phyloP scores from a whole-genome alignment of 2,329 filamentous ascomycete genomes.

The Penicillium sp. region DNA sequence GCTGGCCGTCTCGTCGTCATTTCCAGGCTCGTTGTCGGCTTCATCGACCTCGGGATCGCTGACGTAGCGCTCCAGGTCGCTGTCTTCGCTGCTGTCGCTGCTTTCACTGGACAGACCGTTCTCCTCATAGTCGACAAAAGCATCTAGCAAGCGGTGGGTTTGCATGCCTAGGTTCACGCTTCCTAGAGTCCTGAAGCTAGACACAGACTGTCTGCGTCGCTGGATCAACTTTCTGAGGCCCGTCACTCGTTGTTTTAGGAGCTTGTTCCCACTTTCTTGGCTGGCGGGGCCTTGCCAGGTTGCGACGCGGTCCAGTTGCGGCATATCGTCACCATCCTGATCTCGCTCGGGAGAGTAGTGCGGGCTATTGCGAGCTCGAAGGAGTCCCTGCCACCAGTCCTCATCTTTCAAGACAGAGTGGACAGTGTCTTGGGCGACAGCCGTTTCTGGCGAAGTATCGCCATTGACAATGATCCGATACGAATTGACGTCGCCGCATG shows the following conservation, averaged over 20 bases:
- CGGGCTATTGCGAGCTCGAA: constrained; percentile 20
- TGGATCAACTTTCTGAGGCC: constrained; percentile 65
- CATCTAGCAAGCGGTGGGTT: constrained; percentile 69
- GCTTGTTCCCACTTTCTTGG: constrained; percentile 51
- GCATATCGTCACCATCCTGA: constrained; percentile 19
- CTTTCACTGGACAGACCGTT: constrained; percentile 52
- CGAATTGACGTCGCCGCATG: constrained; percentile 68
- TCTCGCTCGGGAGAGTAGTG: constrained; percentile 18
- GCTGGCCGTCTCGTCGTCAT: constrained; percentile 2
- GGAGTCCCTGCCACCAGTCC: constrained; percentile 73
- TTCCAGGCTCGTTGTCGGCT: constrained; percentile 16
- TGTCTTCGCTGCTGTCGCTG: constrained; percentile 44
- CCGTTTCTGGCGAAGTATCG: constrained; percentile 50
- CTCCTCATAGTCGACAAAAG: constrained; percentile 57
- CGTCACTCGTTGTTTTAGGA: constrained; percentile 53
- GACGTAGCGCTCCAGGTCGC: constrained; percentile 45
- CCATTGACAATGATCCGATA: constrained; percentile 82
- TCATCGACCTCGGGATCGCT: constrained; percentile 40
- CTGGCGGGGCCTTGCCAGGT: constrained; percentile 58
- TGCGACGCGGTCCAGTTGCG: constrained; percentile 44
- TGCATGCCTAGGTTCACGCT: constrained; percentile 71
- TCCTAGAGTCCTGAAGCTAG: constrained; percentile 53
- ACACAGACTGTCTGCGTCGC: constrained; percentile 54
- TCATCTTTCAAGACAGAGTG: constrained; percentile 69
- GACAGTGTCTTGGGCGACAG: constrained; percentile 62